Evolutionary conservation across 2,329 filamentous ascomycete species (phyloP), one percentile per base, ranked within the genome.

Genomic region (Cladosporium sp.): DNA sequence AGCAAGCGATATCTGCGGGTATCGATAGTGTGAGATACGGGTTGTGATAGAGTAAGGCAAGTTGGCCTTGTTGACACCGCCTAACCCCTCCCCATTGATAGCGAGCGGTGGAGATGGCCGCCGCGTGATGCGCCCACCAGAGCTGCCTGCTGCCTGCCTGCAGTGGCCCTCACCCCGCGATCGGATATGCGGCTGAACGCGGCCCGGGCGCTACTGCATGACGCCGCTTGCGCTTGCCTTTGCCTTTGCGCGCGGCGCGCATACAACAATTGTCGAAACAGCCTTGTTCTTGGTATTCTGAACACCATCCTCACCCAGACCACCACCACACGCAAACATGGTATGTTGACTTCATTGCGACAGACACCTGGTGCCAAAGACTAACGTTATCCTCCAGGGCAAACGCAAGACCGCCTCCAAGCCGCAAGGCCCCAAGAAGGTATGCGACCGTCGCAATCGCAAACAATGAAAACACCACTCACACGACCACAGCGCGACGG

Each of bases 401-500:
- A 97, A 97, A 82, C 90, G 93, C 74, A 97, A 96, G 83, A 89
- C 89, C 25, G 88, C 91, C 56, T 84, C 86, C 71, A 92, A 92
- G 79, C 90, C 90, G 15, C 83, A 86, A 73, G 90, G 88, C 63
- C 87, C 89, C 25, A 94, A 90, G 77, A 96, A 87, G 87, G 90
- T 90, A 78, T 65, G 51, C 54, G 55, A 40, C 20, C n/a, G 55
- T 43, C 28, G 52, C 52, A 47, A 39, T 15, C 20, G 19, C 28
- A 38, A 39, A 34, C 17, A 9, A 36, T 34, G 30, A 20, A 40
- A 34, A 25, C 5, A 37, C 11, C 11, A 25, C 55, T 58, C 12
- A 58, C 55, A 51, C 37, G 9, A 51, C 12, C 22, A 47, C 63
- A 72, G 68, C 69, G 83, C 72, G 89, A 92, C 67, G 84, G 86